A percentile compares a stretch with the other conserved stretches of the same genome.
These are phyloP conservation scores for Patellifolia procumbens DNA, from an alignment of 179 eudicot genomes.

Conservation along the genomic window DNA sequence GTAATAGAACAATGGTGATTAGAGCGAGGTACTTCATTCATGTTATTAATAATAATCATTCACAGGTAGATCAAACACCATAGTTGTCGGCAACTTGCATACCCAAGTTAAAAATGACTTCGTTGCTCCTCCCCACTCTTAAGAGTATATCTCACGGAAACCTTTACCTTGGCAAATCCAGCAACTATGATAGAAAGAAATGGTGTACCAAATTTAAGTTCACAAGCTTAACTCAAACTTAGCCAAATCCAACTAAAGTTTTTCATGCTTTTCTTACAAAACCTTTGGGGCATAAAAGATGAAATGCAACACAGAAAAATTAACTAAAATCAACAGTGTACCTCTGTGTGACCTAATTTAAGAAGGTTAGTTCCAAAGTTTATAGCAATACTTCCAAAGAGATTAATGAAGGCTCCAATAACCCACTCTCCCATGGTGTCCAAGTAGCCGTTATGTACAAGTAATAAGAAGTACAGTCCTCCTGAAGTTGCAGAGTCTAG, in stretches of 20 bases:
- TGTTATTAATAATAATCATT: not conserved
- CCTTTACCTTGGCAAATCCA: not conserved
- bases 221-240: not conserved
- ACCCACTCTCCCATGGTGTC: slow-evolving; percentile 93
- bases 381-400: slow-evolving; percentile 89
- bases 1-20: not conserved
- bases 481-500: slow-evolving; percentile 16
- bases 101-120: not conserved
- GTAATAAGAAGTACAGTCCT: slow-evolving; percentile 23
- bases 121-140: not conserved
- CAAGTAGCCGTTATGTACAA: slow-evolving; percentile 24
- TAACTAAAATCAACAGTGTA: slow-evolving; percentile 25
- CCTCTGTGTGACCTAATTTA: slow-evolving; percentile 96
- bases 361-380: slow-evolving; percentile 97
- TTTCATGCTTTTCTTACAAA: not conserved
- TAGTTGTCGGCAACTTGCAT: not conserved
- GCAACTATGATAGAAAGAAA: not conserved
- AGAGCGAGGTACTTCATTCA: not conserved
- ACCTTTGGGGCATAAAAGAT: not conserved
- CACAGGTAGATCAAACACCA: not conserved
- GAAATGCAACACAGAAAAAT: not conserved
- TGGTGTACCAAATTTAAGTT: not conserved
- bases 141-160: not conserved
- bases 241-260: not conserved
- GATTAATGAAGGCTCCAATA: slow-evolving; percentile 90